Conservation (phyloP, 306 rosid species). For the Vigna hirtella region DNA sequence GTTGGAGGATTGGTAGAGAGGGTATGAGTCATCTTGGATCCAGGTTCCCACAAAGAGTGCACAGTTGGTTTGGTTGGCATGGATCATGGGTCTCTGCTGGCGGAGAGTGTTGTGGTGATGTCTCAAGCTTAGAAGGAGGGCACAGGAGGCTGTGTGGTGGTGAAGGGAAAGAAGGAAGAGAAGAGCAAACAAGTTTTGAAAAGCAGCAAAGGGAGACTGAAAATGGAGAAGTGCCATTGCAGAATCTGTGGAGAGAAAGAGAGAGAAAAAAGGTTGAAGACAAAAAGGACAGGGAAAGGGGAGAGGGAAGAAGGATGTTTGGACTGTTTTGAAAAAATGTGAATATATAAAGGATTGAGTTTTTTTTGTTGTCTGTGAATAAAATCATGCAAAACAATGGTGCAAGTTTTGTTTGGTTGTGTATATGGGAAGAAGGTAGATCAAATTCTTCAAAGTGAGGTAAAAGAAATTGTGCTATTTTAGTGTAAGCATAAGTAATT, state of each 20-base stretch:
- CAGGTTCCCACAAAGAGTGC: slow-evolving; percentile 86
- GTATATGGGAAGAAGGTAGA: slow-evolving; percentile 38
- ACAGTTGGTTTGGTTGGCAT: slow-evolving; percentile 75
- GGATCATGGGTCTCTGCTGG: slow-evolving; percentile 68
- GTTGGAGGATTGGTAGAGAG: slow-evolving; percentile 70
- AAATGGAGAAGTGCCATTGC: slow-evolving; percentile 51
- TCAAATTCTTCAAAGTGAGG: neutral
- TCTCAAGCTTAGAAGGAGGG: slow-evolving; percentile 63
- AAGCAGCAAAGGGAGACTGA: slow-evolving; percentile 25
- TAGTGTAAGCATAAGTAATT: neutral
- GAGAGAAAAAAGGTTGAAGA: slow-evolving; percentile 35
- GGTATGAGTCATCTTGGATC: slow-evolving; percentile 82
- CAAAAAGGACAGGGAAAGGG: slow-evolving; percentile 41
- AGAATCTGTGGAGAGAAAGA: slow-evolving; percentile 5
- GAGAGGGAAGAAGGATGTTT: slow-evolving; percentile 30
- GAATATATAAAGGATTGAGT: slow-evolving; percentile 13
- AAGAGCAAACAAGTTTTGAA: slow-evolving; percentile 37
- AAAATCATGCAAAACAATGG: neutral
- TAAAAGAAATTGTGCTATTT: neutral
- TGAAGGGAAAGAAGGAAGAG: slow-evolving; percentile 54
- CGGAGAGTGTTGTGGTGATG: slow-evolving; percentile 57
- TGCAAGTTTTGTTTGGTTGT: slow-evolving; percentile 30
- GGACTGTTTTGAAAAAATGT: slow-evolving; percentile 32
- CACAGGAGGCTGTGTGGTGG: slow-evolving; percentile 56
- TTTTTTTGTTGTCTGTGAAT: slow-evolving; percentile 28